Percentiles rank a stretch among this genome's conserved stretches.
Evolutionary conservation across 352 stramenopile genomes (phyloP).

Genomic region (Phytophthora vignae): DNA sequence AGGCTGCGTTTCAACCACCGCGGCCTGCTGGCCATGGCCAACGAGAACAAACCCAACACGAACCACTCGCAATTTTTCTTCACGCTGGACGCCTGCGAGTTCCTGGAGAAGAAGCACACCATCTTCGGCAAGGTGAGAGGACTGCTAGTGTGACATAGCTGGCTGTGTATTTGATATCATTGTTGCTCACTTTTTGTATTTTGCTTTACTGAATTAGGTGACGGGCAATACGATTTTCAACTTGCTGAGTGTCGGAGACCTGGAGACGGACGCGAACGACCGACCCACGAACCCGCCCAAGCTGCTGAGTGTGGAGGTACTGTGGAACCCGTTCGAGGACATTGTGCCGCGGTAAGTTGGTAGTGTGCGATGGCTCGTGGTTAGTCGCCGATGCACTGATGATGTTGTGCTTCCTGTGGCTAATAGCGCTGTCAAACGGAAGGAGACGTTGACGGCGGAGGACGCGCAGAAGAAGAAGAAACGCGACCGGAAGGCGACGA

Average conservation of each 20-base stretch:
- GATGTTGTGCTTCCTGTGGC: neutral
- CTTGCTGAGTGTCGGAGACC: conserved; percentile 90
- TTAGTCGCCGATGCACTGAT: conserved; percentile 5
- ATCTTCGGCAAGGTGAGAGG: conserved; percentile 84
- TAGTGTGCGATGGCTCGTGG: neutral
- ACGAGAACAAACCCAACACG: conserved; percentile 86
- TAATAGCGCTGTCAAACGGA: conserved; percentile 40
- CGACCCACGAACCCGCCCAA: conserved; percentile 77
- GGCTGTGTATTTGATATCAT: too few relatives aligned
- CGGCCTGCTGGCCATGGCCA: conserved; percentile 96
- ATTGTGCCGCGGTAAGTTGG: conserved; percentile 83
- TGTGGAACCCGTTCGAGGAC: conserved; percentile 96
- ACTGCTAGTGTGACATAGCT: neutral
- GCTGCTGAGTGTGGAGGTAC: conserved; percentile 89
- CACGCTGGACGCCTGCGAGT: conserved; percentile 95
- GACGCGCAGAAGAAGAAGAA: conserved; percentile 69
- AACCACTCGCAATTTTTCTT: conserved; percentile 98
- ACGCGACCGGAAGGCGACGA: conserved; percentile 91
- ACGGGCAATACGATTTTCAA: conserved; percentile 98
- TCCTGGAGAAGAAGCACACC: conserved; percentile 96
- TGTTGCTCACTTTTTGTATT: neutral
- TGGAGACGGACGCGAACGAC: conserved; percentile 89
- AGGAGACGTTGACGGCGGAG: conserved; percentile 33
- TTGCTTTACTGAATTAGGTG: conserved; percentile 77
- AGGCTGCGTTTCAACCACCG: conserved; percentile 96